A percentile compares a stretch with the other conserved stretches of the same genome.
These are phyloP conservation scores for Geotrichum ghanense DNA, from an alignment of 805 yeast genomes.

Conservation along the genomic window DNA sequence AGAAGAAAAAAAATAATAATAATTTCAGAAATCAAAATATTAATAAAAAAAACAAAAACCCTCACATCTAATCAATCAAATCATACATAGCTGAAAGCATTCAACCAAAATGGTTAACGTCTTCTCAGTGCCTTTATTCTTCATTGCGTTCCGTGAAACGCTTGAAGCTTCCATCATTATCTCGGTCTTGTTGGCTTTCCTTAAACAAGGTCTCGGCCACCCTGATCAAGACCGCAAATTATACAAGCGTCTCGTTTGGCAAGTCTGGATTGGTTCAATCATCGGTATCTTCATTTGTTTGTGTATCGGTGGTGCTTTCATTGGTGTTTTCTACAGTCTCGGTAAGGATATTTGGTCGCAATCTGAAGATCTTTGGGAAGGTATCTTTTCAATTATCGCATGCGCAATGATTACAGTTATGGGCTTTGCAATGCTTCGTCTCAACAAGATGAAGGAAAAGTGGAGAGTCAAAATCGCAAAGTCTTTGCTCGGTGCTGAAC, in stretches of 20 bases:
- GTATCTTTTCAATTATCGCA: slow-evolving; percentile 65
- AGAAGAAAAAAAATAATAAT: too few species aligned
- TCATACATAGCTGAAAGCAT: too few species aligned
- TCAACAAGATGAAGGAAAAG: slow-evolving; percentile 72
- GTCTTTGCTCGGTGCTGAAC: slow-evolving; percentile 22
- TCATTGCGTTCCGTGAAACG: slow-evolving; percentile 82
- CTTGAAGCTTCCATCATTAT: slow-evolving; percentile 81
- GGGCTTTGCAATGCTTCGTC: slow-evolving; percentile 75
- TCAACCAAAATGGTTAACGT: slow-evolving; percentile 1
- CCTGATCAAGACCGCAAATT: slow-evolving; percentile 26
- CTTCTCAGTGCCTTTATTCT: slow-evolving; percentile 67
- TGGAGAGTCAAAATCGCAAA: slow-evolving; percentile 57
- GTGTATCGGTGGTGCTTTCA: slow-evolving; percentile 60
- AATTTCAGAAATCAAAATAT: too few species aligned
- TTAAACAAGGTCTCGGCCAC: slow-evolving; percentile 64
- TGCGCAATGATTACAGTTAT: slow-evolving; percentile 69
- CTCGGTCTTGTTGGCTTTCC: slow-evolving; percentile 75
- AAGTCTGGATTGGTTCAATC: slow-evolving; percentile 75
- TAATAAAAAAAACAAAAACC: too few species aligned
- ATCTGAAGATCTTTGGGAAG: slow-evolving; percentile 87
- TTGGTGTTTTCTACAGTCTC: slow-evolving; percentile 56
- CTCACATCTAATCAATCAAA: too few species aligned
- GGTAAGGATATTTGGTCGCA: slow-evolving; percentile 82
- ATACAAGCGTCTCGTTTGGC: slow-evolving; percentile 35
- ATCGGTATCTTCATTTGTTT: slow-evolving; percentile 61